phyloP scores from a whole-genome alignment of 345 rosid species.

The Abelmoschus esculentus region DNA sequence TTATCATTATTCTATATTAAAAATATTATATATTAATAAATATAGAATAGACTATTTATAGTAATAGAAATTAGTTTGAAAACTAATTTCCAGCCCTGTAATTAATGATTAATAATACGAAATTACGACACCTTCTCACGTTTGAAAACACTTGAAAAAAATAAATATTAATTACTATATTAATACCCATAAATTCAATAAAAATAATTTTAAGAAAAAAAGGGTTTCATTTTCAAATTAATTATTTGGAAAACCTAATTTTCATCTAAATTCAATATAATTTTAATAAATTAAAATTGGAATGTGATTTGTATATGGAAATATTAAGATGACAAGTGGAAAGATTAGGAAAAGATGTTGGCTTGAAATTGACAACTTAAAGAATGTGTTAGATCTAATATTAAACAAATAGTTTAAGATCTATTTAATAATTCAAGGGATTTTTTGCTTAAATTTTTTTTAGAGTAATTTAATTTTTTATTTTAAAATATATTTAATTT shows the following conservation, averaged over 20 bases:
- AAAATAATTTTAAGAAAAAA: neutral
- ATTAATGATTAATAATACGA: too few species aligned
- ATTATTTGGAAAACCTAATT: neutral
- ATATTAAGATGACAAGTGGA: neutral
- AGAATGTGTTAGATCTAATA: neutral
- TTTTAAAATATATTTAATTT: too few species aligned
- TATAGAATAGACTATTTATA: too few species aligned
- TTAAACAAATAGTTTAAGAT: neutral
- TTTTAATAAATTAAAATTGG: neutral
- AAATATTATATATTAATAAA: too few species aligned
- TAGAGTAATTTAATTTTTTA: too few species aligned
- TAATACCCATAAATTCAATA: neutral
- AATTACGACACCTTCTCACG: too few species aligned
- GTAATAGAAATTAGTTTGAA: too few species aligned
- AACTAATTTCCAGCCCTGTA: too few species aligned
- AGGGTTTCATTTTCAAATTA: neutral
- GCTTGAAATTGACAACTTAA: constrained; percentile 1
- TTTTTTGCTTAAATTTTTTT: too few species aligned
- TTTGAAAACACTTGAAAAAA: neutral
- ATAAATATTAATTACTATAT: neutral
- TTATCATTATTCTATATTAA: too few species aligned
- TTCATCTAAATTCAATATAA: neutral
- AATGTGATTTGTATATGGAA: neutral
- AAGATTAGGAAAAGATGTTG: neutral
- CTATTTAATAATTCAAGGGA: too few species aligned